Percentiles rank a stretch among this genome's conserved stretches.
Conservation (phyloP, 495 filamentous ascomycete genomes). For the Podospora sp. region DNA sequence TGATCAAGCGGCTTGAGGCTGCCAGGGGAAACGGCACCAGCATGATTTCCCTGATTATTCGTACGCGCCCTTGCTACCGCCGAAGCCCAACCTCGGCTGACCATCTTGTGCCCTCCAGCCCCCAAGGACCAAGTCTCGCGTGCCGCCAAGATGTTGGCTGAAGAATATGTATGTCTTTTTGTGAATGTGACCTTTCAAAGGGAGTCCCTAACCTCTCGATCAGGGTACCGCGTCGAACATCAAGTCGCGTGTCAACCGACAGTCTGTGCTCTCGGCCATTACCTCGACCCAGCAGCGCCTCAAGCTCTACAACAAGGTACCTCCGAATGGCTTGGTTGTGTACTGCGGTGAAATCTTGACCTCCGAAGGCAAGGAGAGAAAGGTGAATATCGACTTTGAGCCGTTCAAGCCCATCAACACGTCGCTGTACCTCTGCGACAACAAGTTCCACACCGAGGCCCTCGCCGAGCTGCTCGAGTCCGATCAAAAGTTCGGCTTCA, state of each 20-base stretch:
- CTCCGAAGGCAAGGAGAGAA: conserved; percentile 94
- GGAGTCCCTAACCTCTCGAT: conserved; percentile 30
- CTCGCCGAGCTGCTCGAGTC: conserved; percentile 95
- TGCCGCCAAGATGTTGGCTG: conserved; percentile 98
- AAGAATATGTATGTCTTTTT: conserved; percentile 82
- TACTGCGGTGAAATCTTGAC: conserved; percentile 99
- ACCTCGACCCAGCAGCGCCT: conserved; percentile 98
- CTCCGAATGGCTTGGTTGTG: conserved; percentile 93
- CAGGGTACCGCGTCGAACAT: conserved; percentile 98
- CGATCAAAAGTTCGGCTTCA: conserved; percentile 98
- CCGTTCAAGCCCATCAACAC: conserved; percentile 99
- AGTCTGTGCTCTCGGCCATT: conserved; percentile 95
- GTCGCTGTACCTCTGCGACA: conserved; percentile 97
- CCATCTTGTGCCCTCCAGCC: conserved; percentile 51
- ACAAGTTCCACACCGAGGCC: conserved; percentile 99
- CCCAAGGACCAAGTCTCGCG: conserved; percentile 98
- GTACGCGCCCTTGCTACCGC: conserved; percentile 54
- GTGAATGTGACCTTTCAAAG: conserved; percentile 14
- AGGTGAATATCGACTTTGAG: conserved; percentile 99
- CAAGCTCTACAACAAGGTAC: conserved; percentile 98
- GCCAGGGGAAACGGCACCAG: conserved; percentile 93
- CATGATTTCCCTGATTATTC: conserved; percentile 99
- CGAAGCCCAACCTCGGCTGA: conserved; percentile 30
- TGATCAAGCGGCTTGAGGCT: conserved; percentile 92
- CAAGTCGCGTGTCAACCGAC: conserved; percentile 97